A percentile compares a stretch with the other conserved stretches of the same genome.
These are phyloP conservation scores for Globisporangium alternatum DNA, from an alignment of 352 stramenopile species.

Conservation along the genomic window DNA sequence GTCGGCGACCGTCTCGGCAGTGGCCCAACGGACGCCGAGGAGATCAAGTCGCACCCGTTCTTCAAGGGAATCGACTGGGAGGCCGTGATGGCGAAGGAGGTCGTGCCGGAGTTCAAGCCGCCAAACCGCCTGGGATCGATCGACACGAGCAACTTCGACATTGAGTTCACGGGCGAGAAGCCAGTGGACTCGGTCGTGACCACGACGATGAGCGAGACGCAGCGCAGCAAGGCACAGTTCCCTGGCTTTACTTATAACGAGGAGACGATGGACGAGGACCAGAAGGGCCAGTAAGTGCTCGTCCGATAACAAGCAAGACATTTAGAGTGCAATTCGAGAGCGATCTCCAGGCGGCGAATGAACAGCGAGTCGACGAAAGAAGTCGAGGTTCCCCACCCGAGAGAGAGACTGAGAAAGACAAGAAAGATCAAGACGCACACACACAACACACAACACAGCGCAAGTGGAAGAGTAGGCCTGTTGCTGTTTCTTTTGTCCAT, in stretches of 20 bases:
- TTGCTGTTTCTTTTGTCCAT: slow-evolving; percentile 19
- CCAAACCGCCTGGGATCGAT: slow-evolving; percentile 85
- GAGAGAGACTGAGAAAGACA: slow-evolving; percentile 7
- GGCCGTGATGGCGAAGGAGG: slow-evolving; percentile 82
- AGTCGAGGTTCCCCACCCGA: neutral
- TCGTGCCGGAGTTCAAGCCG: slow-evolving; percentile 91
- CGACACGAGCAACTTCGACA: slow-evolving; percentile 94
- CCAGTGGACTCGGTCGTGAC: slow-evolving; percentile 89
- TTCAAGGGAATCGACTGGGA: slow-evolving; percentile 93
- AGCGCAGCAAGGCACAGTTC: slow-evolving; percentile 90
- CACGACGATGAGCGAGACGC: slow-evolving; percentile 88
- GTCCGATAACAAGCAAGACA: slow-evolving; percentile 12
- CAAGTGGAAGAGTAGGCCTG: slow-evolving; percentile 11
- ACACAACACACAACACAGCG: neutral
- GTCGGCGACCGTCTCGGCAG: slow-evolving; percentile 85
- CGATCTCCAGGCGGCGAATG: neutral
- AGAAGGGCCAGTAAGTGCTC: slow-evolving; percentile 69
- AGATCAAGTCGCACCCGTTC: slow-evolving; percentile 93
- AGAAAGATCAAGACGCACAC: slow-evolving; percentile 3
- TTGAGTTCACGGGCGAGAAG: slow-evolving; percentile 92
- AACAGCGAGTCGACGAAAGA: neutral
- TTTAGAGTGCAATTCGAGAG: slow-evolving; percentile 9
- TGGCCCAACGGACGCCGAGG: slow-evolving; percentile 81
- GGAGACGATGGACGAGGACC: slow-evolving; percentile 84
- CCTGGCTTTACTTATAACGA: slow-evolving; percentile 89